Evolutionary conservation across 495 filamentous ascomycete species (phyloP).

Genomic region (Sporormia fimetaria): DNA sequence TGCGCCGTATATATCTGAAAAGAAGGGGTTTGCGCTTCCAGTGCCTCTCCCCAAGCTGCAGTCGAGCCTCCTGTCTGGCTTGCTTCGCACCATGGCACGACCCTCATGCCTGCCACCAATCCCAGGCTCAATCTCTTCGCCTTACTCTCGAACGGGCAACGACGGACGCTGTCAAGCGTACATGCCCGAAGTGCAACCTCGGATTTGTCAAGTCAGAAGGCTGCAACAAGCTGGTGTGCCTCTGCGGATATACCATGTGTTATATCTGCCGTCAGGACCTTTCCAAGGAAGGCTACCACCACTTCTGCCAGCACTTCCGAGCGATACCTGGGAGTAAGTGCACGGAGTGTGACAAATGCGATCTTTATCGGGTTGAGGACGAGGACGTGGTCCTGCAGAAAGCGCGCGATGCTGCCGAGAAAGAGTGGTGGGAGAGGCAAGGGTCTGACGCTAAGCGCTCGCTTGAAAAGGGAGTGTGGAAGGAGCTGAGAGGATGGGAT

Average conservation of each 20-base stretch:
- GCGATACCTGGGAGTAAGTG: constrained; percentile 59
- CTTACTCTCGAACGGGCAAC: constrained; percentile 82
- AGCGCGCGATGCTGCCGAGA: constrained; percentile 71
- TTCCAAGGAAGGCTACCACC: constrained; percentile 59
- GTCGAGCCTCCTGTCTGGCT: constrained; percentile 60
- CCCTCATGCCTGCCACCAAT: constrained; percentile 56
- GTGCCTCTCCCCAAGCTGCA: constrained; percentile 58
- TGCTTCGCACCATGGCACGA: constrained; percentile 57
- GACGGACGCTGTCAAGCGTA: constrained; percentile 88
- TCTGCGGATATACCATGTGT: constrained; percentile 98
- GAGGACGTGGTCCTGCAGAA: constrained; percentile 63
- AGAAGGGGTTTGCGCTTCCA: constrained; percentile 58
- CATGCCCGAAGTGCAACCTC: constrained; percentile 78
- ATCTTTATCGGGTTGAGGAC: constrained; percentile 79
- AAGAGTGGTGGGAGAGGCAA: constrained; percentile 64
- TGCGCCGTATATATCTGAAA: constrained; percentile 52
- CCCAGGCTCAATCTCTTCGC: constrained; percentile 57
- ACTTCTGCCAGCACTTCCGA: constrained; percentile 96
- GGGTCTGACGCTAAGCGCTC: constrained; percentile 31
- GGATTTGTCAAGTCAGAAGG: constrained; percentile 86
- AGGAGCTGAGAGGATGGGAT: constrained; percentile 4
- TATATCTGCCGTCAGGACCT: constrained; percentile 65
- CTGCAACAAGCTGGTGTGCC: constrained; percentile 94
- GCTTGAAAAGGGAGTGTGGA: constrained; percentile 11
- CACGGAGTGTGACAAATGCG: constrained; percentile 71